Conservation (phyloP, 106 monocot species). For the Acorus gramineus region DNA sequence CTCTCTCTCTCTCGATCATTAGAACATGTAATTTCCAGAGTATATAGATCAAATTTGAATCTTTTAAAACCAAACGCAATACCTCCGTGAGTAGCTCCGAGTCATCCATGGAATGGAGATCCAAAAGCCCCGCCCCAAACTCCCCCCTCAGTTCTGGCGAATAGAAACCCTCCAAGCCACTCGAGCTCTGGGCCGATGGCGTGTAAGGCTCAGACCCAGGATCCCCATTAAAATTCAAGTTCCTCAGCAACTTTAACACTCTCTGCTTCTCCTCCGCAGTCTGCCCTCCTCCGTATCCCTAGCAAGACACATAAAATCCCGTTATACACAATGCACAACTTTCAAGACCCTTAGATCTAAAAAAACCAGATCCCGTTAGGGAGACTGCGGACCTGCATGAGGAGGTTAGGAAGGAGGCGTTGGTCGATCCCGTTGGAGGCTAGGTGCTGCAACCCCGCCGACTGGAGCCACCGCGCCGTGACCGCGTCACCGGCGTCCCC, state of each 20-base stretch:
- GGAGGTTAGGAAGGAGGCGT: constrained; percentile 33
- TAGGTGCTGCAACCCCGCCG: constrained; percentile 78
- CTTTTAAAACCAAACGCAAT: neutral
- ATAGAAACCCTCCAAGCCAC: constrained; percentile 39
- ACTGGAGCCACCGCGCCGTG: constrained; percentile 83
- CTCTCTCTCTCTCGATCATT: too few species aligned
- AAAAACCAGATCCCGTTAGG: too few species aligned
- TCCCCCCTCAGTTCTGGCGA: constrained; percentile 66
- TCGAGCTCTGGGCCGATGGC: constrained; percentile 31
- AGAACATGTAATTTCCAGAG: too few species aligned
- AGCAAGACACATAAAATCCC: constrained; percentile 1
- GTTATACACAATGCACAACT: too few species aligned
- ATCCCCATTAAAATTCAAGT: constrained; percentile 73
- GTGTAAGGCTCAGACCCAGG: constrained; percentile 45
- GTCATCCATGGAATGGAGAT: constrained; percentile 80
- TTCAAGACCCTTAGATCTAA: too few species aligned
- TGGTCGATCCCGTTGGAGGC: constrained; percentile 34
- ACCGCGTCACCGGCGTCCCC: constrained; percentile 53
- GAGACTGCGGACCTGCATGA: constrained; percentile 44
- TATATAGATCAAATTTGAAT: too few species aligned
- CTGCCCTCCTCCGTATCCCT: constrained; percentile 71
- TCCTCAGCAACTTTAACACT: constrained; percentile 54
- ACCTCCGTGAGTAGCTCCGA: constrained; percentile 81
- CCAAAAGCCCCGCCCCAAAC: constrained; percentile 81
- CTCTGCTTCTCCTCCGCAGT: constrained; percentile 77